Percentiles rank a stretch among this genome's conserved stretches.
phyloP scores from a whole-genome alignment of 2,329 filamentous ascomycete genomes.

The Fusarium domesticum region DNA sequence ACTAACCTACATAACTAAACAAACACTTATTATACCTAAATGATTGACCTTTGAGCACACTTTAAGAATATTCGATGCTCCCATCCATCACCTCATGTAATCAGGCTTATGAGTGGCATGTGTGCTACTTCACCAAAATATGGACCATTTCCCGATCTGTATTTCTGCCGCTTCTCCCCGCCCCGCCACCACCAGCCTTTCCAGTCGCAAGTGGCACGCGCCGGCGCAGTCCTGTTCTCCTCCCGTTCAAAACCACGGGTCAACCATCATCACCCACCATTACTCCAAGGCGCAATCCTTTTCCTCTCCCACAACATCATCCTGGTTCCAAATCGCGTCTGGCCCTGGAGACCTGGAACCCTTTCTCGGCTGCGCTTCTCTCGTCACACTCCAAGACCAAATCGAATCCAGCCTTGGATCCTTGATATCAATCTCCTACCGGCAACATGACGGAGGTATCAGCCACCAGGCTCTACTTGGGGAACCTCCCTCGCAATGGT shows the following conservation, averaged over 20 bases:
- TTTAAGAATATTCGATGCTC: no score
- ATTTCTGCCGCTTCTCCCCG: constrained; percentile 31
- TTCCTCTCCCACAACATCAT: constrained; percentile 7
- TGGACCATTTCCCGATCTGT: constrained; percentile 23
- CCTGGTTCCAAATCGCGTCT: constrained; percentile 24
- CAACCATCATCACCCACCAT: constrained; percentile 10
- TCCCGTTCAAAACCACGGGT: constrained; percentile 24
- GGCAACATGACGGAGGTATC: constrained; percentile 81
- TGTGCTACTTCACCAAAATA: no score
- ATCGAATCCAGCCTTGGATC: constrained; percentile 9
- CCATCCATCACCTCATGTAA: no score
- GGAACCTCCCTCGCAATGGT: constrained; percentile 96
- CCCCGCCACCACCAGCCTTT: constrained; percentile 26
- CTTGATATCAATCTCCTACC: constrained; percentile 21
- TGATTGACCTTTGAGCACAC: no score
- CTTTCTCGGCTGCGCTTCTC: constrained; percentile 5
- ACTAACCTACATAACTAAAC: no score
- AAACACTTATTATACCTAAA: no score
- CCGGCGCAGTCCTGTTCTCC: constrained; percentile 23
- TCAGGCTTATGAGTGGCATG: no score
- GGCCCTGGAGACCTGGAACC: constrained; percentile 25
- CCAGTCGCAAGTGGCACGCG: constrained; percentile 25
- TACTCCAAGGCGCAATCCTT: constrained; percentile 5
- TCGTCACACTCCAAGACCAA: constrained; percentile 10
- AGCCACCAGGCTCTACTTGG: constrained; percentile 91